Conservation (phyloP, 441 rosid species). For the Brassica balearica region DNA sequence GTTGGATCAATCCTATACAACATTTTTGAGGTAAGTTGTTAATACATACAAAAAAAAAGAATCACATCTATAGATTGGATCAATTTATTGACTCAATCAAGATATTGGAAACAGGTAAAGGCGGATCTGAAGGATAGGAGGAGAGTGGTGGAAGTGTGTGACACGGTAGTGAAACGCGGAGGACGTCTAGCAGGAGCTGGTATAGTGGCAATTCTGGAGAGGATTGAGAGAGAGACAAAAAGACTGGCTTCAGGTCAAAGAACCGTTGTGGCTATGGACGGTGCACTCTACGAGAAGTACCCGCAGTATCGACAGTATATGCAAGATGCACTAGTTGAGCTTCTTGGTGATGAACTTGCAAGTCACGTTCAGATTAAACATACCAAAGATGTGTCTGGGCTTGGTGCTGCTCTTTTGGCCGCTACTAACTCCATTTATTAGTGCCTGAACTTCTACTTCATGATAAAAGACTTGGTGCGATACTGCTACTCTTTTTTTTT, state of each 20-base stretch:
- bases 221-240: conserved; percentile 73
- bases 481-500: not conserved
- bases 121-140: conserved; percentile 56
- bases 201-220: conserved; percentile 78
- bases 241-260: conserved; percentile 62
- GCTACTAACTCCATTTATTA: conserved; percentile 76
- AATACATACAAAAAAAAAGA: not conserved
- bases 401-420: conserved; percentile 90
- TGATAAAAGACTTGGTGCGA: not conserved
- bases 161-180: conserved; percentile 73
- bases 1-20: conserved; percentile 70
- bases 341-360: conserved; percentile 63
- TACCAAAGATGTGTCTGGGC: conserved; percentile 87
- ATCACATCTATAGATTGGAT: conserved; percentile 10
- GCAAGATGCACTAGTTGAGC: conserved; percentile 68
- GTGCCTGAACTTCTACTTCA: conserved; percentile 5
- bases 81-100: not conserved
- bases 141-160: conserved; percentile 65
- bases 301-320: conserved; percentile 71
- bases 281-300: conserved; percentile 77
- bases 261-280: conserved; percentile 89
- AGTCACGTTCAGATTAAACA: conserved; percentile 64
- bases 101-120: conserved; percentile 54
- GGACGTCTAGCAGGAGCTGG: conserved; percentile 93
- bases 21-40: conserved; percentile 52